Evolutionary conservation across 2,329 filamentous ascomycete species (phyloP).

Genomic region (Colletotrichum filicis): DNA sequence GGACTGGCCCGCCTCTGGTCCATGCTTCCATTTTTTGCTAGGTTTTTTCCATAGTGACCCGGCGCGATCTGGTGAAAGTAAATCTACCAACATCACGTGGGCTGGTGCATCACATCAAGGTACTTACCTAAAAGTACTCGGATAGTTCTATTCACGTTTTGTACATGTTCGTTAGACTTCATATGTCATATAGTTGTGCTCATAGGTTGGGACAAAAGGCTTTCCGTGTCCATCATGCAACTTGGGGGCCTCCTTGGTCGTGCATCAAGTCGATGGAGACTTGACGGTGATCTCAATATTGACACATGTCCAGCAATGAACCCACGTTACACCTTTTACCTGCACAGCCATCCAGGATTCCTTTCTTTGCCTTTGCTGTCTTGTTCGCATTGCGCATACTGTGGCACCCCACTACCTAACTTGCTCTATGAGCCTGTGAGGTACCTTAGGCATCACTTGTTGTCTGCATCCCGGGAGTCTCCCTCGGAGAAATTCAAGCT

Average conservation of each 20-base stretch:
- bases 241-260: background rate
- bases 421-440: background rate
- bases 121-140: background rate
- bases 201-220: no score
- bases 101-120: background rate
- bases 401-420: no score
- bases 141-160: background rate
- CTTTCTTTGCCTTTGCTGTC: background rate
- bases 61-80: conserved; percentile 2
- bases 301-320: background rate
- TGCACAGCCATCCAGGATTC: background rate
- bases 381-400: background rate
- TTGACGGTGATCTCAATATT: conserved; percentile 19
- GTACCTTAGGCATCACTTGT: background rate
- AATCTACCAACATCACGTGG: background rate
- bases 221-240: no score
- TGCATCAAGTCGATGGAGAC: conserved; percentile 18
- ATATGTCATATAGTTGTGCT: no score
- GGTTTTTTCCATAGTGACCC: background rate
- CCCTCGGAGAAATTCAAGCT: background rate
- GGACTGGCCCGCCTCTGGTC: background rate
- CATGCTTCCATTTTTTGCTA: background rate
- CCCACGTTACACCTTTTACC: background rate
- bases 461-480: background rate
- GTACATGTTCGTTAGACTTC: no score